Evolutionary conservation across 2,329 filamentous ascomycete species (phyloP).

Genomic region (Zymoseptoria crescenta): DNA sequence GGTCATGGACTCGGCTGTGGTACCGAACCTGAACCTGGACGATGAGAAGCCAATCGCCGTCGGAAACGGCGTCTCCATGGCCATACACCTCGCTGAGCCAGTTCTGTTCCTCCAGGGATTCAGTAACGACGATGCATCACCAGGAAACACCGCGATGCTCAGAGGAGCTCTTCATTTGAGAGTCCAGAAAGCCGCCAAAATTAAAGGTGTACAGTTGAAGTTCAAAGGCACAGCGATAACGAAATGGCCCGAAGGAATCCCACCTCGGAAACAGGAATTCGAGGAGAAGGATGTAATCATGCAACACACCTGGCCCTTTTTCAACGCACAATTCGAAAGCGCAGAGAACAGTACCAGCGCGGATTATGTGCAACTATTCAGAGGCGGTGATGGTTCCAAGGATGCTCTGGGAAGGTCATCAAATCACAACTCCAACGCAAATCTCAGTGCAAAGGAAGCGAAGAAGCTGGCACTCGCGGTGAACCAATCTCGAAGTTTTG

Average conservation of each 20-base stretch:
- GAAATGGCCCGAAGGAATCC: constrained; percentile 93
- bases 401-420: constrained; percentile 25
- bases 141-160: constrained; percentile 69
- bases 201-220: constrained; percentile 82
- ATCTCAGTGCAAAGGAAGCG: constrained; percentile 41
- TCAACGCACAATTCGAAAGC: constrained; percentile 64
- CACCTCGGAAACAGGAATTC: constrained; percentile 74
- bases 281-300: constrained; percentile 79
- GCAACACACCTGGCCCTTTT: constrained; percentile 85
- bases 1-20: constrained; percentile 17
- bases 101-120: constrained; percentile 73
- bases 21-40: constrained; percentile 27
- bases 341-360: constrained; percentile 56
- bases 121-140: constrained; percentile 58
- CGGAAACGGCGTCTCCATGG: constrained; percentile 66
- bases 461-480: constrained; percentile 70
- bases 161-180: constrained; percentile 75
- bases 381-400: constrained; percentile 30
- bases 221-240: constrained; percentile 80
- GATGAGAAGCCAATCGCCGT: constrained; percentile 66
- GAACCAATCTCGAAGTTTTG: constrained; percentile 77
- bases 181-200: constrained; percentile 81
- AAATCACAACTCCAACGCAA: constrained; percentile 37
- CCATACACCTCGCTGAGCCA: constrained; percentile 70
- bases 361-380: constrained; percentile 53